Conservation (phyloP, 352 stramenopile genomes). For the Elongisporangium prolatum region DNA sequence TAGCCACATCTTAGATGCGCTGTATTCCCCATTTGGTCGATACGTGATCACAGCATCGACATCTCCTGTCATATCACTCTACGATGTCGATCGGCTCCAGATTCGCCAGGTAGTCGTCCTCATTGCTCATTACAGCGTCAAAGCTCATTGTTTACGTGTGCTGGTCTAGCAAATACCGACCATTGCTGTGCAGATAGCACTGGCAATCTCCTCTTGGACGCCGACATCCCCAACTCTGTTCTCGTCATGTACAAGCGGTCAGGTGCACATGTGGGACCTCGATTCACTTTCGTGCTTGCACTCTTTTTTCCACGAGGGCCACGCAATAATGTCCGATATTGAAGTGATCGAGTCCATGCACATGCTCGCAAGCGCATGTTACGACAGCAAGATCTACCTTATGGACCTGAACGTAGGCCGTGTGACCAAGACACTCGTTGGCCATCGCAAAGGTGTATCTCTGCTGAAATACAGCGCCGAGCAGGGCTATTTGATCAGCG, state of each 20-base stretch:
- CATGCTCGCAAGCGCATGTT: slow-evolving; percentile 28
- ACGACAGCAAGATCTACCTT: slow-evolving; percentile 61
- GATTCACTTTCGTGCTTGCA: slow-evolving; percentile 22
- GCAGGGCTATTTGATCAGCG: slow-evolving; percentile 52
- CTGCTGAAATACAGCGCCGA: slow-evolving; percentile 38
- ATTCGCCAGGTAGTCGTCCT: slow-evolving; percentile 52
- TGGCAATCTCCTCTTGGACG: slow-evolving; percentile 13
- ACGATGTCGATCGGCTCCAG: slow-evolving; percentile 39
- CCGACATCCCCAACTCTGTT: slow-evolving; percentile 18
- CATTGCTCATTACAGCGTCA: no score
- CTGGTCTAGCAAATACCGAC: slow-evolving; percentile 47
- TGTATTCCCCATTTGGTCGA: slow-evolving; percentile 32
- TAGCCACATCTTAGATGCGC: slow-evolving; percentile 28
- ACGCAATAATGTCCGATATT: slow-evolving; percentile 34
- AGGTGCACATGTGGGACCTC: slow-evolving; percentile 43
- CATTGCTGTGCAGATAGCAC: slow-evolving; percentile 24
- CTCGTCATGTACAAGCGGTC: slow-evolving; percentile 28
- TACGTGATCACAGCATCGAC: slow-evolving; percentile 46
- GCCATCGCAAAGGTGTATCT: slow-evolving; percentile 37
- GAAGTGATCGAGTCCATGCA: slow-evolving; percentile 26
- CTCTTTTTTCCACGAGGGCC: slow-evolving; percentile 30
- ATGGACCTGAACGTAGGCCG: slow-evolving; percentile 27
- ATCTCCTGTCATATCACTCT: slow-evolving; percentile 46
- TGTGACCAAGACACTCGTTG: slow-evolving; percentile 25
- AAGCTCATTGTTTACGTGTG: neutral